Base-by-base conservation (phyloP, 2,329 filamentous ascomycete genomes). In the Talaromyces sp. region DNA sequence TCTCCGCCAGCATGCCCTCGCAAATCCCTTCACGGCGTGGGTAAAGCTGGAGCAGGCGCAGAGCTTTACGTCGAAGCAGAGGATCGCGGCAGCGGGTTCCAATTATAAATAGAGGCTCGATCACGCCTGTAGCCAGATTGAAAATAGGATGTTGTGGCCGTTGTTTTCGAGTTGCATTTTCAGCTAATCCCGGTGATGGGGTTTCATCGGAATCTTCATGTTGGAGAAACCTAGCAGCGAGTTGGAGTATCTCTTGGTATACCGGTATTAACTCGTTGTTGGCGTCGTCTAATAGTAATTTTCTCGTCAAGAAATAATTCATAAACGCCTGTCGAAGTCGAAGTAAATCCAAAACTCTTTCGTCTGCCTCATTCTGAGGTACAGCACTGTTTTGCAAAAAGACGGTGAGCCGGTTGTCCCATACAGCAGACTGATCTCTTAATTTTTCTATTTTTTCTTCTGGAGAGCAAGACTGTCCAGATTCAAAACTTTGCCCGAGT, bases 1-100 rank as follows among this genome's bases (percentile, higher is more conserved):
- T 58, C 3, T 27, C 6, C 1, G 51, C 60, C 17, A 58, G 27
- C 60, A 62, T 62, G 9, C 51, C 52, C 47, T 62, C 60, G 10
- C 60, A 62, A 17, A 62, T 44, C 4, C 60, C 60, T 11, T 62
- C 60, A 10, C 60, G 60, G 6, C 60, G 60, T 30, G 60, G 60
- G 33, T 58, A 58, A 2, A 56, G 42, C 17, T 58, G 57, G 2
- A 62, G 25, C 53, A 62, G 32, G 4, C 39, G 42, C 25, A 58
- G 19, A 1, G 60, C 60, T 33, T 51, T 57, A 1, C 60, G 60
- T n/a, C 60, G 60, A 59, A 62, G 42, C n/a, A 13, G 33, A 19
- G 60, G 60, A 7, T 62, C 60, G 8, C 57, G 60, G n/a, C 57
- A 55, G 44, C 60, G 56, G 8, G 52, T 53, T 6, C 51, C 60